phyloP scores from a whole-genome alignment of 345 rosid genomes.

The Citrus medica region DNA sequence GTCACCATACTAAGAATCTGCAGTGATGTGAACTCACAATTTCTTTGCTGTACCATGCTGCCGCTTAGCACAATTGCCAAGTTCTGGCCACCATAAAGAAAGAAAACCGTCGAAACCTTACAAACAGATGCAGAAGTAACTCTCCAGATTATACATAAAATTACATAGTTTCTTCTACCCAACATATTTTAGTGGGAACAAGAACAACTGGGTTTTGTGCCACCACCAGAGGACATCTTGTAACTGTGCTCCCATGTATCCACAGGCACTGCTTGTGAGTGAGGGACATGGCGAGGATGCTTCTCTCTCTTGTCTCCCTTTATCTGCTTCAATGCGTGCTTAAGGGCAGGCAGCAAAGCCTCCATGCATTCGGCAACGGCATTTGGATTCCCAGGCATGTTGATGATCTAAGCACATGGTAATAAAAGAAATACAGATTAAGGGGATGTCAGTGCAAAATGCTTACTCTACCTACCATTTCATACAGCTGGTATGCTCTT shows the following conservation, averaged over 20 bases:
- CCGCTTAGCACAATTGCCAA: too few relatives aligned
- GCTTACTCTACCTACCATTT: neutral
- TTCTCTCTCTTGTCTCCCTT: conserved; percentile 94
- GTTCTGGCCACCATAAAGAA: neutral
- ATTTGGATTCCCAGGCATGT: conserved; percentile 97
- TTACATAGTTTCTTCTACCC: neutral
- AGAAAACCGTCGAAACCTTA: neutral
- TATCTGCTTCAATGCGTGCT: conserved; percentile 85
- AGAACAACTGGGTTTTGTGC: conserved; percentile 33
- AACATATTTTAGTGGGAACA: conserved; percentile 49
- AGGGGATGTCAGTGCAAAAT: neutral
- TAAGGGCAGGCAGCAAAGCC: conserved; percentile 80
- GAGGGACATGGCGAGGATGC: conserved; percentile 85
- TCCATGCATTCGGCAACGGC: conserved; percentile 95
- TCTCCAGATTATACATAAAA: neutral
- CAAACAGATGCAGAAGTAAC: neutral
- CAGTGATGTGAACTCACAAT: too few relatives aligned
- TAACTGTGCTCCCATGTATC: conserved; percentile 78
- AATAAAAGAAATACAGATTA: neutral
- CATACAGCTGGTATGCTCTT: neutral
- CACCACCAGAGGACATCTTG: conserved; percentile 44
- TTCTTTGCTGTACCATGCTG: too few relatives aligned
- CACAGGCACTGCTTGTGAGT: conserved; percentile 42
- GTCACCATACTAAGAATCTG: too few relatives aligned
- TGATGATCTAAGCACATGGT: conserved; percentile 58